Percentiles rank a stretch among this genome's conserved stretches.
These are phyloP conservation scores for Ogataea ramenticola DNA, from an alignment of 805 yeast genomes.

Conservation along the genomic window DNA sequence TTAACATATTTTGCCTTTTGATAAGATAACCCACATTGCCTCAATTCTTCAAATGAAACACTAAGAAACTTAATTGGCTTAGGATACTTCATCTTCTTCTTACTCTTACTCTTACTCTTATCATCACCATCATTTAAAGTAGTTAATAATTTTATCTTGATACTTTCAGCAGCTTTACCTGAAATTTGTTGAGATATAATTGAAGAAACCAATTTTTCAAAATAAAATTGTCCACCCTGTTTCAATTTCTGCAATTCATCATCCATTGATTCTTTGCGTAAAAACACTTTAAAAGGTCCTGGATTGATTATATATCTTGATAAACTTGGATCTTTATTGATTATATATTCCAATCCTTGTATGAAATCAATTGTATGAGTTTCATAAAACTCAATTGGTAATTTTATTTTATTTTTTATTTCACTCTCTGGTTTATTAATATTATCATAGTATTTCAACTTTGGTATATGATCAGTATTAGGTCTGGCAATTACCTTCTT, in stretches of 20 bases:
- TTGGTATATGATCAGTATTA: not conserved
- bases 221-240: slow-evolving; percentile 24
- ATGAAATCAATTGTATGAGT: slow-evolving; percentile 15
- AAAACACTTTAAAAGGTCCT: slow-evolving; percentile 8
- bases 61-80: slow-evolving; percentile 40
- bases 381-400: slow-evolving; percentile 7
- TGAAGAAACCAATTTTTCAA: slow-evolving; percentile 34
- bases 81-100: slow-evolving; percentile 35
- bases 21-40: slow-evolving; percentile 61
- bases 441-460: not conserved
- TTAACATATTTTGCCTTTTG: slow-evolving; percentile 60
- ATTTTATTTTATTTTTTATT: not conserved
- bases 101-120: not conserved
- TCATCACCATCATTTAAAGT: slow-evolving; percentile 6
- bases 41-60: slow-evolving; percentile 38
- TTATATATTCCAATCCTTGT: slow-evolving; percentile 16
- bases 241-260: not conserved
- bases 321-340: slow-evolving; percentile 19
- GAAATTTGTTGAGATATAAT: slow-evolving; percentile 70
- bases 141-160: slow-evolving; percentile 31
- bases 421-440: not conserved
- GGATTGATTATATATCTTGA: too few species aligned
- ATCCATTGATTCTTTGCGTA: slow-evolving; percentile 1
- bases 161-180: slow-evolving; percentile 73
- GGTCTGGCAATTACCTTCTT: not conserved